A percentile compares a stretch with the other conserved stretches of the same genome.
phyloP scores from a whole-genome alignment of 495 filamentous ascomycete species.

The Aspergillus heteromorphus region DNA sequence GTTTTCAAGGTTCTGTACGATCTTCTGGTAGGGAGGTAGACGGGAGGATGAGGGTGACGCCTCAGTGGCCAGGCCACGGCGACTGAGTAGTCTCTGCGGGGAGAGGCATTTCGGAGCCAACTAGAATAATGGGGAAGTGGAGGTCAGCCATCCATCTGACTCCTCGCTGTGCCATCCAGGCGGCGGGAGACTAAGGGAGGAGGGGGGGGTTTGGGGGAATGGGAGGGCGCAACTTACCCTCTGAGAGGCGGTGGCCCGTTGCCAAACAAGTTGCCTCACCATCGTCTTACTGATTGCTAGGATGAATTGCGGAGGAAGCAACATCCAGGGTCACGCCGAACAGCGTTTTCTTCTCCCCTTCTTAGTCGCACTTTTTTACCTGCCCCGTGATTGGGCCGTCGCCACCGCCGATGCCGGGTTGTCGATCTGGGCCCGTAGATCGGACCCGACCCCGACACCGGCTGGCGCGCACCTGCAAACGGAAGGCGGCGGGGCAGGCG shows the following conservation, averaged over 20 bases:
- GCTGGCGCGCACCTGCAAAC: not conserved
- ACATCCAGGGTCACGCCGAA: conserved; percentile 4
- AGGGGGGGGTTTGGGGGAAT: conserved; percentile 1
- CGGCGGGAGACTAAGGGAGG: not conserved
- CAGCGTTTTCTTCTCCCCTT: conserved; percentile 10
- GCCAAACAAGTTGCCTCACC: conserved; percentile 33
- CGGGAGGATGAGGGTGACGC: conserved; percentile 36
- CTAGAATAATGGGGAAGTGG: conserved; percentile 8
- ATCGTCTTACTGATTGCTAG: conserved; percentile 12
- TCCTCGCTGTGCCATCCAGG: not conserved
- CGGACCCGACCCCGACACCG: not conserved
- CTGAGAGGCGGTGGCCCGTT: conserved; percentile 26
- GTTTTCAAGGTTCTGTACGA: conserved; percentile 51
- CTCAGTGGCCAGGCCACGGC: conserved; percentile 32
- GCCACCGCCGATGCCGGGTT: conserved; percentile 14
- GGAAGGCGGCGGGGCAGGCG: too few species aligned
- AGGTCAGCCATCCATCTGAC: not conserved
- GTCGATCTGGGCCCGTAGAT: not conserved
- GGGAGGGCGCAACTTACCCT: conserved; percentile 23
- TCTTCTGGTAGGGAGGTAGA: conserved; percentile 60
- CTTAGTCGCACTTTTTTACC: conserved; percentile 7
- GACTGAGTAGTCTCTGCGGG: conserved; percentile 14
- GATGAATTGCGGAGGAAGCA: conserved; percentile 10
- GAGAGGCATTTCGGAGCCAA: conserved; percentile 24
- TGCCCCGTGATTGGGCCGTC: conserved; percentile 16